These are phyloP conservation scores for Aspergillus funiculosus DNA, from an alignment of 495 filamentous ascomycete genomes.

Conservation along the genomic window DNA sequence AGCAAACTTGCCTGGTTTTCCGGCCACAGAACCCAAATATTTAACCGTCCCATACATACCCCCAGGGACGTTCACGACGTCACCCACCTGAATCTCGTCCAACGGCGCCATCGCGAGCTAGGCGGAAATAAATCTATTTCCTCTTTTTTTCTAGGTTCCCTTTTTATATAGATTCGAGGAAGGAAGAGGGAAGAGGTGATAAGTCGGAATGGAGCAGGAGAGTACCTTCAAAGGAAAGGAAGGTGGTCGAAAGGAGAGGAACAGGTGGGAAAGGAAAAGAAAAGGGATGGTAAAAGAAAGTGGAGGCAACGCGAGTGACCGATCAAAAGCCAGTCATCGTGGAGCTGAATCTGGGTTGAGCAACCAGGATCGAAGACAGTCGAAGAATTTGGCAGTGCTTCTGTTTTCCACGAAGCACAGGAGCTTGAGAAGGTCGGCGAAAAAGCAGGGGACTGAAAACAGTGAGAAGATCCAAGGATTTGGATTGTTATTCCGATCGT, in stretches of 20 bases:
- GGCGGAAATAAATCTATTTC: neutral
- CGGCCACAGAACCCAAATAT: conserved; percentile 80
- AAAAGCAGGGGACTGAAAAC: conserved; percentile 6
- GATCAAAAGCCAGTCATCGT: conserved; percentile 5
- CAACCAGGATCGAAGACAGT: neutral
- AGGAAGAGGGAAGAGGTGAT: conserved; percentile 12
- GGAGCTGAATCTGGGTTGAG: neutral
- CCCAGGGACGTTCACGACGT: conserved; percentile 88
- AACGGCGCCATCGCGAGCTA: conserved; percentile 31
- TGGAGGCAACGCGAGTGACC: conserved; percentile 4
- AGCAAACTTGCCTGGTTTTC: conserved; percentile 86
- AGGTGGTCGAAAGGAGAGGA: conserved; percentile 7
- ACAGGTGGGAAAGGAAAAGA: conserved; percentile 10
- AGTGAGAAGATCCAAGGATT: neutral
- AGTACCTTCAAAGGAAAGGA: neutral
- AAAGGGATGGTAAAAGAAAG: conserved; percentile 11
- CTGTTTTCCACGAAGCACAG: conserved; percentile 4
- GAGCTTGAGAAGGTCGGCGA: conserved; percentile 2
- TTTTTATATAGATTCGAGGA: neutral
- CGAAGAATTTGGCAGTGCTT: neutral
- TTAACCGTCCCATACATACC: conserved; percentile 88
- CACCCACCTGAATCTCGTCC: conserved; percentile 70
- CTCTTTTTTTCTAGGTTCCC: neutral
- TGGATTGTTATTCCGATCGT: neutral
- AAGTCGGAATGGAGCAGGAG: neutral